A percentile compares a stretch with the other conserved stretches of the same genome.
Conservation (phyloP, 108 stramenopile species). For the Fragilariopsis cylindrus region DNA sequence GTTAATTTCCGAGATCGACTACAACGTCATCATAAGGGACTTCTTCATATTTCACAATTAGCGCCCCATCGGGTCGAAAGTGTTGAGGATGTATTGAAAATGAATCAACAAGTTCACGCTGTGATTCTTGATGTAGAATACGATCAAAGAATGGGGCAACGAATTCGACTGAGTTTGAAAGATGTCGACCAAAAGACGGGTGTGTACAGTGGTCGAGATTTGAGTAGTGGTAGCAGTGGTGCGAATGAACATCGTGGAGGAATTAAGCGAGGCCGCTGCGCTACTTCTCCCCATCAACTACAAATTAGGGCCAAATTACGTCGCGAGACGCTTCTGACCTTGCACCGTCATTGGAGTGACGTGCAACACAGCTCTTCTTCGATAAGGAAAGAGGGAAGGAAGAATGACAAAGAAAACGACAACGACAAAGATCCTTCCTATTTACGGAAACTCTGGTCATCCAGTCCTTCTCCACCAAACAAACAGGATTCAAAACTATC, state of each 20-base stretch:
- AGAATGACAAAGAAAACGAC: slow-evolving; percentile 10
- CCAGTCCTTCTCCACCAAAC: slow-evolving; percentile 39
- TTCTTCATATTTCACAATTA: slow-evolving; percentile 68
- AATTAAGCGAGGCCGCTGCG: slow-evolving; percentile 27
- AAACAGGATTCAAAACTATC: slow-evolving; percentile 7
- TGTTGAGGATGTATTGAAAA: slow-evolving; percentile 56
- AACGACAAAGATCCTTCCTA: slow-evolving; percentile 29
- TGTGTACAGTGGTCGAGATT: slow-evolving; percentile 24
- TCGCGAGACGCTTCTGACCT: slow-evolving; percentile 20
- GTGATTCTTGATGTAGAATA: slow-evolving; percentile 57
- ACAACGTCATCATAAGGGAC: slow-evolving; percentile 39
- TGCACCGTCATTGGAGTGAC: slow-evolving; percentile 19
- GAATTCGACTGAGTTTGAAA: slow-evolving; percentile 64
- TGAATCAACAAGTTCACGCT: slow-evolving; percentile 51
- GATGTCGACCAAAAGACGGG: slow-evolving; percentile 71
- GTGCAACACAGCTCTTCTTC: neutral
- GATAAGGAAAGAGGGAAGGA: slow-evolving; percentile 4
- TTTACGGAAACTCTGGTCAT: slow-evolving; percentile 41
- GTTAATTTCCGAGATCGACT: slow-evolving; percentile 41
- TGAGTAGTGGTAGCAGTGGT: slow-evolving; percentile 24
- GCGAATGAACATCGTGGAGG: slow-evolving; percentile 11
- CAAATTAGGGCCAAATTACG: slow-evolving; percentile 32
- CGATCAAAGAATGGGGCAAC: slow-evolving; percentile 36
- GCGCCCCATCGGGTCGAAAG: slow-evolving; percentile 51
- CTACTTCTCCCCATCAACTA: slow-evolving; percentile 32